These are phyloP conservation scores for Panicum hallii DNA, from an alignment of 202 grass and related monocot genomes.

Conservation along the genomic window DNA sequence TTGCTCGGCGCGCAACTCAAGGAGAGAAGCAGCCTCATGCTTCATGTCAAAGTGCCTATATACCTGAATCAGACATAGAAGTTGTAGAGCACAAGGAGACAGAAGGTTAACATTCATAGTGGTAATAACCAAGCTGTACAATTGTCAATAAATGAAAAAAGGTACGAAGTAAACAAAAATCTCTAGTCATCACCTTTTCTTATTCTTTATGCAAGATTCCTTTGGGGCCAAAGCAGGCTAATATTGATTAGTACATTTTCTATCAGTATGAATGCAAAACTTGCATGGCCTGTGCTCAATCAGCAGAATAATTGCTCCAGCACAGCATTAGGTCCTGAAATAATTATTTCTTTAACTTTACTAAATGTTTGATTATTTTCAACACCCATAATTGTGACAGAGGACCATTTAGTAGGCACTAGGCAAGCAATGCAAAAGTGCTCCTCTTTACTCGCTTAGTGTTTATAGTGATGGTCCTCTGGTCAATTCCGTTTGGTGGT, in stretches of 20 bases:
- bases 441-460: background rate
- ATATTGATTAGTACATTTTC: background rate
- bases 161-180: constrained; percentile 22
- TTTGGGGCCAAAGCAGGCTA: background rate
- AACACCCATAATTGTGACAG: background rate
- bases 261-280: constrained; percentile 6
- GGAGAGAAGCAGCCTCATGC: constrained; percentile 85
- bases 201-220: constrained; percentile 22
- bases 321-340: constrained; percentile 19
- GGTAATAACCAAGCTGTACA: constrained; percentile 17
- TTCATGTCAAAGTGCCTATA: constrained; percentile 98
- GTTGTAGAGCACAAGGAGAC: constrained; percentile 32
- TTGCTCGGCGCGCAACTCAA: constrained; percentile 76
- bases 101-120: background rate
- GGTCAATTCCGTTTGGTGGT: background rate
- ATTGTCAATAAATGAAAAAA: background rate
- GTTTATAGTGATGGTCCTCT: constrained; percentile 1
- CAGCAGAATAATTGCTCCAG: constrained; percentile 33
- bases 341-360: background rate
- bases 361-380: constrained; percentile 14
- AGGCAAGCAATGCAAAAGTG: constrained; percentile 13
- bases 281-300: constrained; percentile 33
- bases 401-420: constrained; percentile 3
- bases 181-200: background rate
- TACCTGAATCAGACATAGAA: constrained; percentile 56